Base-by-base conservation (phyloP, 768 basidiomycete genomes). In the Leucosporidium creatinivorum region DNA sequence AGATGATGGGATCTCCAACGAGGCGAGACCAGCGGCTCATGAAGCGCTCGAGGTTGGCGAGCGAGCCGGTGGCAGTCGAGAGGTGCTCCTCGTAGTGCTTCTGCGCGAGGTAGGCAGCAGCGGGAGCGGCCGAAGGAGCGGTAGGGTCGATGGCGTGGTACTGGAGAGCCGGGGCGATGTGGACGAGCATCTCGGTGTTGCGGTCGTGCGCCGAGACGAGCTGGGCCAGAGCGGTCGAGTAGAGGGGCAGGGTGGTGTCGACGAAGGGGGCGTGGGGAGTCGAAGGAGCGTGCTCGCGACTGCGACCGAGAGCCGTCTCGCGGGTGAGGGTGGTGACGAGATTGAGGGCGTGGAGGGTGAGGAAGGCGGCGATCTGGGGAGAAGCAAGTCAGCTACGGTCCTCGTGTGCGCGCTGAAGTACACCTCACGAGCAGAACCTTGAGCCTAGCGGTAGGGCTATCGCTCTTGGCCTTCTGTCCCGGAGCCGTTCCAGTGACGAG, bases 1-100 rank as follows among this genome's bases (percentile, higher is more conserved):
- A 87, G 69, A 98, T 80, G 60, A 97, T 85, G 1, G 94, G 94
- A 76, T 99, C 94, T 48, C 92, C 92, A 60, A 97, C 91, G 71
- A 97, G 86, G 19, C 81, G 80, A 13, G 91, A 90, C 93, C 93
- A 97, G 5, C 85, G 83, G 52, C 85, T 85, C 89, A 96, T 89
- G 81, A 93, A 93, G 68, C 84, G 82, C 67, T 93, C 91, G 62
- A 94, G 80, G 57, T 44, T 59, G 25, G 72, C 73, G 52, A 74
- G 66, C 5, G 73, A 72, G 6, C 51, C 66, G 9, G 66, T 28
- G 3, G 61, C 61, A n/a, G 63, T 26, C 60, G 36, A 44, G 76
- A 76, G 69, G 72, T 72, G 75, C 51, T 76, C 66, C 57, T 73
- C 76, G 76, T 75, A 69, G 72, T 72, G 75, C 51, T 76, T 66